Evolutionary conservation across 495 filamentous ascomycete species (phyloP).

Genomic region (Lasiosphaeria miniovina): DNA sequence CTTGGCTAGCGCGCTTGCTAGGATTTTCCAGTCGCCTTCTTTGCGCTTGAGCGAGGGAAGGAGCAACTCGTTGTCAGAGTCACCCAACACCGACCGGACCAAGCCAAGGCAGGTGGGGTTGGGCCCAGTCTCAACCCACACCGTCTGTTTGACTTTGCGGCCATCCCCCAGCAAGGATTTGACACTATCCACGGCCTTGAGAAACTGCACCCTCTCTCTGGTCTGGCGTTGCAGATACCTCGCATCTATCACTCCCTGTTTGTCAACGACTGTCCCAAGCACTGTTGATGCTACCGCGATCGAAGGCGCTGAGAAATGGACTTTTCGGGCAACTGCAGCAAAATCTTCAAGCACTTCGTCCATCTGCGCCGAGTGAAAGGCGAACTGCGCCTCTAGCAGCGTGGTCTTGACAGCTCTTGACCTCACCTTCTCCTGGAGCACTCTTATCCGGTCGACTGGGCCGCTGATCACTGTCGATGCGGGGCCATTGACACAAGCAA

Average conservation of each 20-base stretch:
- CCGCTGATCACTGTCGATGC: constrained; percentile 51
- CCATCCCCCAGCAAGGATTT: neutral
- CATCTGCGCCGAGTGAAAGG: constrained; percentile 64
- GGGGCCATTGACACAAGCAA: constrained; percentile 52
- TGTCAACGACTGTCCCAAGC: constrained; percentile 46
- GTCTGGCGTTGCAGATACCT: constrained; percentile 6
- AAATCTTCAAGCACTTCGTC: constrained; percentile 58
- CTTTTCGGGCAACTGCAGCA: constrained; percentile 42
- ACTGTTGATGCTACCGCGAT: constrained; percentile 55
- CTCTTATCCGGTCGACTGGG: constrained; percentile 38
- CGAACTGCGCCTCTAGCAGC: constrained; percentile 46
- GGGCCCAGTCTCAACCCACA: constrained; percentile 16
- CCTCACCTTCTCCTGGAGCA: constrained; percentile 47
- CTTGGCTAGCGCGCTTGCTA: constrained; percentile 3
- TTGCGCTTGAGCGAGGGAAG: constrained; percentile 9
- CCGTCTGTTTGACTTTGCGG: neutral
- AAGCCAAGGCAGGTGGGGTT: constrained; percentile 6
- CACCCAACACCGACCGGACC: neutral
- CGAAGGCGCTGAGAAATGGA: constrained; percentile 53
- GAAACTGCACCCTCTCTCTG: constrained; percentile 6
- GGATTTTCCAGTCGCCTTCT: constrained; percentile 9
- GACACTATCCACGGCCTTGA: constrained; percentile 1
- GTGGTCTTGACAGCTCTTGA: constrained; percentile 49
- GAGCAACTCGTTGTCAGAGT: neutral
- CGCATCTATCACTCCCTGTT: constrained; percentile 42